Evolutionary conservation across 129 eudicot genomes (phyloP).

Genomic region (Erigeron canadensis): DNA sequence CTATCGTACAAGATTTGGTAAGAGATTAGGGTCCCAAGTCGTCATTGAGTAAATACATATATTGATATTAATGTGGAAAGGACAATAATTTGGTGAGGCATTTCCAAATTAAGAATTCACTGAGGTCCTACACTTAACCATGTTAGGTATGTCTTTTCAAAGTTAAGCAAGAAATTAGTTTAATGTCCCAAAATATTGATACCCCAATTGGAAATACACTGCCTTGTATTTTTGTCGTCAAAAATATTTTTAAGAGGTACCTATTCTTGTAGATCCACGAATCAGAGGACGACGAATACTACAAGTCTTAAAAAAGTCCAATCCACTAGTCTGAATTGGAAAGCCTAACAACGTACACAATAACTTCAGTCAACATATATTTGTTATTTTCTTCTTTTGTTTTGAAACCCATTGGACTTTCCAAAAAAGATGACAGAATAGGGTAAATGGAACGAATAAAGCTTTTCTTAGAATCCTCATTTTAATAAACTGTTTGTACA

Average conservation of each 20-base stretch:
- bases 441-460: not conserved
- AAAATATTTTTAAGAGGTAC: constrained; percentile 9
- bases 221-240: too few relatives aligned
- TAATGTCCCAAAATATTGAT: constrained; percentile 1
- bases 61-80: constrained; percentile 22
- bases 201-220: too few relatives aligned
- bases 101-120: constrained; percentile 12
- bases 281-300: constrained; percentile 12
- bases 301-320: constrained; percentile 3
- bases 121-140: constrained; percentile 24
- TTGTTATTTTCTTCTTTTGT: constrained; percentile 2
- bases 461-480: not conserved
- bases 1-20: constrained; percentile 14
- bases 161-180: constrained; percentile 27
- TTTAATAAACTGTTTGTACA: too few relatives aligned
- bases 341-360: not conserved
- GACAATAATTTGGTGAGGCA: constrained; percentile 15
- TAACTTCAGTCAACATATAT: not conserved
- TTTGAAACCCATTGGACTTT: not conserved
- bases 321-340: not conserved
- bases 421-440: constrained; percentile 2
- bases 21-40: constrained; percentile 14
- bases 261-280: constrained; percentile 16
- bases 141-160: constrained; percentile 37
- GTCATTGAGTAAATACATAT: constrained; percentile 12